phyloP scores from a whole-genome alignment of 495 filamentous ascomycete species.

The Podospora conica region DNA sequence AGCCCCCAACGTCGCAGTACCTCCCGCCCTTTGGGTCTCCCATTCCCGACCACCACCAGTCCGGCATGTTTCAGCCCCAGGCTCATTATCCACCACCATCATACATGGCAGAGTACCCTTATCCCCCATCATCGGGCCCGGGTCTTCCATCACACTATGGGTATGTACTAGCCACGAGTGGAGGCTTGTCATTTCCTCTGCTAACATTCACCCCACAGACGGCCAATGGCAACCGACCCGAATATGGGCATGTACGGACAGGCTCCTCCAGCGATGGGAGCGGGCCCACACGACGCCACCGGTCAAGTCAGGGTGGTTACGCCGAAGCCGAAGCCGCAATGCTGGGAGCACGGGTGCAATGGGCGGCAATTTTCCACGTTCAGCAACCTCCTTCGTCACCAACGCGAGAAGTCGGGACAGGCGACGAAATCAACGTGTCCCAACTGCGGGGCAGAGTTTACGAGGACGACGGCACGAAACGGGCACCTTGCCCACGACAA shows the following conservation, averaged over 20 bases:
- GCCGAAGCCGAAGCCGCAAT: constrained; percentile 79
- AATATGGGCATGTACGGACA: constrained; percentile 41
- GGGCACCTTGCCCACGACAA: constrained; percentile 86
- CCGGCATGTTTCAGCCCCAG: constrained; percentile 28
- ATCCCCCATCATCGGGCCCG: constrained; percentile 32
- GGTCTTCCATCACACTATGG: constrained; percentile 41
- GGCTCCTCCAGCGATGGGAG: constrained; percentile 28
- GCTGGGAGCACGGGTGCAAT: constrained; percentile 94
- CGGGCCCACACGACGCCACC: constrained; percentile 25
- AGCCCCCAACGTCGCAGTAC: constrained; percentile 38
- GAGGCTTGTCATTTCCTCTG: background rate
- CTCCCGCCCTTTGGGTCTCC: constrained; percentile 40
- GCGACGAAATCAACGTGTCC: constrained; percentile 81
- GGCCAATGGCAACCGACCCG: constrained; percentile 34
- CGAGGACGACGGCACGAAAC: constrained; percentile 82
- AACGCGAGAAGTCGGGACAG: constrained; percentile 88
- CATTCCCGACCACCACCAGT: constrained; percentile 34
- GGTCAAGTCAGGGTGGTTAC: constrained; percentile 63
- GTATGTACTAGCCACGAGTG: constrained; percentile 21
- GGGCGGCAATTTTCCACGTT: constrained; percentile 92
- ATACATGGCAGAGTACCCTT: constrained; percentile 35
- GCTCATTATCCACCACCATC: constrained; percentile 23
- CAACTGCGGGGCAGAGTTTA: constrained; percentile 86
- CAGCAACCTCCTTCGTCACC: constrained; percentile 86
- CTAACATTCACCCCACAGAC: constrained; percentile 12